phyloP scores from a whole-genome alignment of 2,329 filamentous ascomycete species.

The Fusarium tjaetaba region DNA sequence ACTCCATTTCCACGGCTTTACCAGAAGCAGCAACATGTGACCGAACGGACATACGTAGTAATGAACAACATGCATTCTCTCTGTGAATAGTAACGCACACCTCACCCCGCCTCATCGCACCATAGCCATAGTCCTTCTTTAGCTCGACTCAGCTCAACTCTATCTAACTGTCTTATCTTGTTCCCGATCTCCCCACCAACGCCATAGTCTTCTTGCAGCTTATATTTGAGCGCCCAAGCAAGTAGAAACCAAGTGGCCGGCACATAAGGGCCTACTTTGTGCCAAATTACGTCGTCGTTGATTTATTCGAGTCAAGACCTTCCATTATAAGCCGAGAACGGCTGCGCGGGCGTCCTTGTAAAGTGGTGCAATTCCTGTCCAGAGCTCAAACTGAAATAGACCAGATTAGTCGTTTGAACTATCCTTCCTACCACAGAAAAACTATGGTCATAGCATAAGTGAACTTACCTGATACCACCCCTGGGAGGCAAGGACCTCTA shows the following conservation, averaged over 20 bases:
- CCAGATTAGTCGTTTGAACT: constrained; percentile 29
- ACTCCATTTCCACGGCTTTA: constrained; percentile 9
- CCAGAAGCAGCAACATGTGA: constrained; percentile 9
- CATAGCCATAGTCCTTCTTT: background rate
- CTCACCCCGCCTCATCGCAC: background rate
- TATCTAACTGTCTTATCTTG: background rate
- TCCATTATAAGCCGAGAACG: constrained; percentile 55
- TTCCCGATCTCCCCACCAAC: constrained; percentile 17
- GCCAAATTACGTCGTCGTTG: constrained; percentile 1
- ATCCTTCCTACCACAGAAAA: background rate
- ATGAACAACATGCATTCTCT: background rate
- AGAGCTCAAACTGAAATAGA: constrained; percentile 73
- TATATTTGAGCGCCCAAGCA: background rate
- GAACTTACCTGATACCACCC: constrained; percentile 82
- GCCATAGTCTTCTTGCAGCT: constrained; percentile 4
- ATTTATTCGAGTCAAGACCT: background rate
- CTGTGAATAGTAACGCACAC: background rate
- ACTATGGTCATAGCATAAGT: background rate
- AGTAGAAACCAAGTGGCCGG: background rate
- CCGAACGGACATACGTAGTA: background rate
- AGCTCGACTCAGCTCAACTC: background rate
- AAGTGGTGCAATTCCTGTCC: constrained; percentile 82
- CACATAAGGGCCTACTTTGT: background rate
- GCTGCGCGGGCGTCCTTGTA: constrained; percentile 74
- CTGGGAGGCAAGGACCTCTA: constrained; percentile 91